Conservation (phyloP, 176 grass and related monocot genomes). For the Eragrostis nindensis region DNA sequence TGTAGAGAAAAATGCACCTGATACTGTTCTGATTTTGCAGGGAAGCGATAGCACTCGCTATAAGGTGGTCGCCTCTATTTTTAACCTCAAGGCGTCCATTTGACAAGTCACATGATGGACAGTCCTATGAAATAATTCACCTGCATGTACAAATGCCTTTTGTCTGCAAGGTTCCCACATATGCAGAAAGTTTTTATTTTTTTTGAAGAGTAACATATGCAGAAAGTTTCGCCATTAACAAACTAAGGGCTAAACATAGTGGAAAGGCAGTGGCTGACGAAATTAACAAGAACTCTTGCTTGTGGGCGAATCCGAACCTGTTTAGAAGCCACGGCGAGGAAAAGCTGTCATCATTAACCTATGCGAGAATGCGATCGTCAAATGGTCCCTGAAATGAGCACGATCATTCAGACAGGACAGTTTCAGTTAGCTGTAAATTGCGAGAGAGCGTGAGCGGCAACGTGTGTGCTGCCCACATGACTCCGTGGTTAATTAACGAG, state of each 20-base stretch:
- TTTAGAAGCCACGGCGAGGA: conserved; percentile 16
- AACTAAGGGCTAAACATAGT: not conserved
- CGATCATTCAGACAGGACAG: conserved; percentile 31
- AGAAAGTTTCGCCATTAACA: not conserved
- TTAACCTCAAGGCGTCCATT: not conserved
- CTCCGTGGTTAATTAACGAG: not conserved
- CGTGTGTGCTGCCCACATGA: conserved; percentile 2
- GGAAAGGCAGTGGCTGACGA: not conserved
- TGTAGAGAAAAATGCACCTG: not conserved
- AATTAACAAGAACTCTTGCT: not conserved
- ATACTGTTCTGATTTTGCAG: not conserved
- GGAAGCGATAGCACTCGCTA: not conserved
- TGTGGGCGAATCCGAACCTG: conserved; percentile 11
- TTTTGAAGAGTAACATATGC: too few relatives aligned
- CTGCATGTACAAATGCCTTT: conserved; percentile 9
- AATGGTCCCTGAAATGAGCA: conserved; percentile 19
- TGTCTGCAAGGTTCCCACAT: not conserved
- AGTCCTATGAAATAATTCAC: conserved; percentile 10
- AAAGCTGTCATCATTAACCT: conserved; percentile 32
- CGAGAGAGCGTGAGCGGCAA: not conserved
- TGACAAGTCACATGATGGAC: not conserved
- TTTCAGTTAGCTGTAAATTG: conserved; percentile 46
- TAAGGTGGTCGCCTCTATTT: not conserved
- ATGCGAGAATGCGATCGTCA: conserved; percentile 14
- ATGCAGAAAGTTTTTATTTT: conserved; percentile 4